Base-by-base conservation (phyloP, 2,329 filamentous ascomycete species). In the Nakataea oryzae region DNA sequence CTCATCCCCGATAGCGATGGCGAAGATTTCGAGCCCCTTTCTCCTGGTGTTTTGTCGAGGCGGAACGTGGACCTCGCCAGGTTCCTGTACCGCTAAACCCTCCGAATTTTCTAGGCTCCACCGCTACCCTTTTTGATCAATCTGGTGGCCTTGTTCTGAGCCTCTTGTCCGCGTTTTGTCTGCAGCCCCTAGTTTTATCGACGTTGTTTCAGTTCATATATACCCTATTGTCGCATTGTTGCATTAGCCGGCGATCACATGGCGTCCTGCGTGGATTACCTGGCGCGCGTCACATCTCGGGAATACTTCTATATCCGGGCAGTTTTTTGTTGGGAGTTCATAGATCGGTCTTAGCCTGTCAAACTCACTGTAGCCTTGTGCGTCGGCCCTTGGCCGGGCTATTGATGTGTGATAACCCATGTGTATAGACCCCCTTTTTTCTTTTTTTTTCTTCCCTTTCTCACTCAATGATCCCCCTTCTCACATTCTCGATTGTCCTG, bases 1-100 rank as follows among this genome's bases (percentile, higher is more conserved):
- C 78, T 86, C 64, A 71, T 81, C 17, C 78, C 79, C 29, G 81
- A 81, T 68, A 83, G 81, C 64, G 79, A 81, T 63, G 78, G 67
- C 24, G 80, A 81, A 62, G 74, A 75, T 24, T 17, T 9, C 41
- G 78, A 79, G 8, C 69, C 71, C 12, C 76, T 54, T 17, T 60
- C 59, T 55, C 59, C 59, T 8, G 50, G 50, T n/a, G 26, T 59
- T 6, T 41, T 27, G 27, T 30, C 59, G 14, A 28, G 59, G 26
- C 50, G 59, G 28, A 60, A 73, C 59, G 67, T 82, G 47, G 71
- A 83, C 64, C 71, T 84, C 57, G 79, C 81, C 12, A 75, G 72
- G 54, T 84, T 81, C 69, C 68, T 76, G 61, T 83, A 72, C 60
- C 57, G 65, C 56, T 73, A 71, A 26, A 26, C 7, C 8, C 13